Base-by-base conservation (phyloP, 1,284 basidiomycete genomes). In the Ganoderma lingzhi region DNA sequence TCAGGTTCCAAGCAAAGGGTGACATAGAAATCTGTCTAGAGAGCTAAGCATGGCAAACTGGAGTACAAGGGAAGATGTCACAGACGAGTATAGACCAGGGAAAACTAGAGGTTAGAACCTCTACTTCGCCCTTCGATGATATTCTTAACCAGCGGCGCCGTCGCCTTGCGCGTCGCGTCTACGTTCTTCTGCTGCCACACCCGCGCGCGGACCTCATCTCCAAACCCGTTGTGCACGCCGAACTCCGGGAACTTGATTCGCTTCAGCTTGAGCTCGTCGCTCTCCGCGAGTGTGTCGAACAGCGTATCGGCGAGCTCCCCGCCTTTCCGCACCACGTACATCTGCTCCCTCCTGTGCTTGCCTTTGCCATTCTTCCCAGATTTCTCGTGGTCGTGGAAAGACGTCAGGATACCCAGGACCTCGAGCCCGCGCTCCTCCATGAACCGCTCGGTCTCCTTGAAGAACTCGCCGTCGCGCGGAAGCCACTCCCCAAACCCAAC, bases 161-260 rank as follows among this genome's bases (percentile, higher is more conserved):
- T 89, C 71, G 86, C 87, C 78, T 98, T 97, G 74, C 96, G 85
- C 39, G 93, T 96, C 41, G 90, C 91, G 58, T 87, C 80, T 23
- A 84, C 82, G 76, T 96, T 94, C 39, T 86, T 86, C 82, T 97
- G 96, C 74, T 90, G 86, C 84, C 95, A 97, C 0, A 91, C 86
- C 66, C 80, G 80, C 8, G 82, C 84, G 56, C 76, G 75, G 30
- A 79, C 69, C 30, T 77, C 76, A 19, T 63, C 72, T 8, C 74
- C 77, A 23, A 81, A 82, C 17, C 67, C 76, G 41, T 77, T 78
- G 62, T 75, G 74, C 55, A 73, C 67, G 2, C 72, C 75, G 35
- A 70, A 71, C 44, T 84, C 80, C 72, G 84, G 73, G 62, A 81
- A 82, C 64, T 75, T 73, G 74, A 82, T 80, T 71, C 80, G 81